A percentile compares a stretch with the other conserved stretches of the same genome.
These are phyloP conservation scores for Solanum etuberosum DNA, from an alignment of 257 asterid genomes.

Conservation along the genomic window DNA sequence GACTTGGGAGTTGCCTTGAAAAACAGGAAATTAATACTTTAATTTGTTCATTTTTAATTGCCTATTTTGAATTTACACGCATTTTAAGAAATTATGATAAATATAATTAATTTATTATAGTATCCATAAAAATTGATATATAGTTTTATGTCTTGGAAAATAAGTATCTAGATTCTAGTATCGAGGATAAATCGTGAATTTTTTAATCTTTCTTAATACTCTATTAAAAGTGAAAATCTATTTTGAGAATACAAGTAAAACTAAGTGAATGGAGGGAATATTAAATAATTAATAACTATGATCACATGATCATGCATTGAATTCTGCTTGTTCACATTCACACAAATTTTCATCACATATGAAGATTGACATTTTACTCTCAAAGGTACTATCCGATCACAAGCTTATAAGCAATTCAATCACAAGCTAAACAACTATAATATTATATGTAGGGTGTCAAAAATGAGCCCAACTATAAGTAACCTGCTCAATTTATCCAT, in stretches of 20 bases:
- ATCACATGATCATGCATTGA: neutral
- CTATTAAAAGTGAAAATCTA: neutral
- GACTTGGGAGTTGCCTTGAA: neutral
- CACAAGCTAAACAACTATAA: neutral
- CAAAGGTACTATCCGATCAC: neutral
- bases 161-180: neutral
- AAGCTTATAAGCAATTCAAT: neutral
- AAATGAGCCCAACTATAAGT: no score
- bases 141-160: no score
- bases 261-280: neutral
- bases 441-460: no score
- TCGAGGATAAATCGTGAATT: neutral
- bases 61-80: no score
- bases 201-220: neutral
- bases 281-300: neutral
- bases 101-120: neutral
- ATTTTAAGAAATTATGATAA: no score
- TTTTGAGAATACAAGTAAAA: neutral
- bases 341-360: neutral
- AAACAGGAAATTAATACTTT: no score
- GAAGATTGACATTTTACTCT: neutral
- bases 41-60: no score
- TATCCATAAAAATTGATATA: neutral
- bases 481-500: no score
- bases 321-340: neutral